Conservation (phyloP, 805 yeast genomes). For the Henningerozyma blattae region DNA sequence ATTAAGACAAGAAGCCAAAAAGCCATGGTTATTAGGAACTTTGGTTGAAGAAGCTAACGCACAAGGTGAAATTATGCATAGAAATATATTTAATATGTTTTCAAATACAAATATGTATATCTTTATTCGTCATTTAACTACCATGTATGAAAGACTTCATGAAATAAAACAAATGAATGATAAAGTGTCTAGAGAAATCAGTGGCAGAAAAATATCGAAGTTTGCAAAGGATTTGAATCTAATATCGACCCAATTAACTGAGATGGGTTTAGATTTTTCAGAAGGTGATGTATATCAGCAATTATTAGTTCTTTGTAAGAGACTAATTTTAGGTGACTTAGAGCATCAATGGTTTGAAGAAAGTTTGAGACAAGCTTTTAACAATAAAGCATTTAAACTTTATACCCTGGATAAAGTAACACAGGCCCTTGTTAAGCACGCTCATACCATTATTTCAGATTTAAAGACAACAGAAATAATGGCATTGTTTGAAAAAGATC, state of each 20-base stretch:
- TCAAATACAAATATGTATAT: constrained; percentile 83
- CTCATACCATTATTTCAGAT: constrained; percentile 76
- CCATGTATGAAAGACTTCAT: constrained; percentile 64
- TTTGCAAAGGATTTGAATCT: constrained; percentile 84
- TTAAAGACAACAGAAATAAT: constrained; percentile 69
- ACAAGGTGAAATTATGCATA: constrained; percentile 22
- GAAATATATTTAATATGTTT: constrained; percentile 63
- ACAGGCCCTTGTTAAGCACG: constrained; percentile 72
- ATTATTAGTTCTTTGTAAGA: constrained; percentile 60
- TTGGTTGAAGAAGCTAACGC: constrained; percentile 21
- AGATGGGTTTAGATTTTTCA: constrained; percentile 62
- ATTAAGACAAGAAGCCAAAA: constrained; percentile 19
- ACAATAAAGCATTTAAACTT: constrained; percentile 84
- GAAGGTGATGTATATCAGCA: constrained; percentile 68
- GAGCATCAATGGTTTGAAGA: constrained; percentile 96
- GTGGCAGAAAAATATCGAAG: constrained; percentile 46
- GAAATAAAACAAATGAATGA: constrained; percentile 67
- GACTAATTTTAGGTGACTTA: constrained; percentile 74
- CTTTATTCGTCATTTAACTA: constrained; percentile 75
- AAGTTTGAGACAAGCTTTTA: constrained; percentile 84
- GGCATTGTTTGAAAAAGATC: constrained; percentile 71
- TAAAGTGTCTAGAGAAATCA: constrained; percentile 62
- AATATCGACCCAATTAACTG: constrained; percentile 67
- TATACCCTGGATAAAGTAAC: constrained; percentile 90
- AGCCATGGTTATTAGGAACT: constrained; percentile 25